Percentiles rank a stretch among this genome's conserved stretches.
phyloP scores from a whole-genome alignment of 2,329 filamentous ascomycete genomes.

The Cladosporium halotolerans region DNA sequence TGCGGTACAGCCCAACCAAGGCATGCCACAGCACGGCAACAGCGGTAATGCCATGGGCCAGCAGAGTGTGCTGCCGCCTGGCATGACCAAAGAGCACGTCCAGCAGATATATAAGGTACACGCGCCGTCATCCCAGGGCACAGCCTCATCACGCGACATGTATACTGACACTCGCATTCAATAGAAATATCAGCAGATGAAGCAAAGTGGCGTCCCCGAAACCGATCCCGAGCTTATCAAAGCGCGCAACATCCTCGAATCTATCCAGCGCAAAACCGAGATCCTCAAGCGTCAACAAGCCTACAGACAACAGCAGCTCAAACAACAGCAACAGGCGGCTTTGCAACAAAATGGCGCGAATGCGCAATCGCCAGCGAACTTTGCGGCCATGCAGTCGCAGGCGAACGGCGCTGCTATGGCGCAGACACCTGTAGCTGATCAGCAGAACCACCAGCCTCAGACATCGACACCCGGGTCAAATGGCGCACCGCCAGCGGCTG shows the following conservation, averaged over 20 bases:
- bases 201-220: slow-evolving; percentile 70
- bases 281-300: slow-evolving; percentile 45
- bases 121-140: no score
- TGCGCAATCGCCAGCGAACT: slow-evolving; percentile 40
- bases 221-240: slow-evolving; percentile 86
- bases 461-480: slow-evolving; percentile 12
- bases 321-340: slow-evolving; percentile 41
- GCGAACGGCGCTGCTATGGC: slow-evolving; percentile 38
- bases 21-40: slow-evolving; percentile 14
- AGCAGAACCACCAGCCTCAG: slow-evolving; percentile 18
- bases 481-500: slow-evolving; percentile 3
- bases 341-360: slow-evolving; percentile 46
- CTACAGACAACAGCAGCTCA: slow-evolving; percentile 35
- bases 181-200: slow-evolving; percentile 87
- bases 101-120: slow-evolving; percentile 65
- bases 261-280: slow-evolving; percentile 51
- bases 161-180: slow-evolving; percentile 11
- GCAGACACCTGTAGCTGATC: slow-evolving; percentile 30
- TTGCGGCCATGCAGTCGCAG: neutral
- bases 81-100: slow-evolving; percentile 69
- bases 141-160: no score
- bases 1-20: slow-evolving; percentile 15
- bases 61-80: slow-evolving; percentile 47
- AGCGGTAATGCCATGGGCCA: slow-evolving; percentile 37
- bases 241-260: slow-evolving; percentile 66